Evolutionary conservation across 1,284 basidiomycete genomes (phyloP), one percentile per base, ranked within the genome.

Genomic region (Microbotryomycetes sp.): DNA sequence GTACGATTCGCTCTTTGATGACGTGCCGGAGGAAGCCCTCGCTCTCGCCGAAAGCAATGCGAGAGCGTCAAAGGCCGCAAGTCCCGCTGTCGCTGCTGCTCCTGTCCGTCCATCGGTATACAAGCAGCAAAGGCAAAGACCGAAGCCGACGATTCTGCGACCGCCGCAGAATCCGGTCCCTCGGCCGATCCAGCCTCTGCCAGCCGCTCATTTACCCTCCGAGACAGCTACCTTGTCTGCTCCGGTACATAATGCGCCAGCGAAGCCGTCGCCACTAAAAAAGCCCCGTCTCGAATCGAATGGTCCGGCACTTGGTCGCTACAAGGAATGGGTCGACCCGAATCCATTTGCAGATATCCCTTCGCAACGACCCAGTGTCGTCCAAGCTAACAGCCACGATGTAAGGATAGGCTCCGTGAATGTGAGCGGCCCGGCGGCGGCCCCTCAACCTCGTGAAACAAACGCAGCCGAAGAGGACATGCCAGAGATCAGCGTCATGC

Each of bases 381-480:
- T n/a, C n/a, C n/a, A n/a, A n/a, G 4, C 45, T 11, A 21, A 4
- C 24, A 30, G 49, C 15, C 23, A 11, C 28, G n/a, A 16, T 47
- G 46, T n/a, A 23, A 16, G 52, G 30, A 50, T 31, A 2, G 21
- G 3, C 9, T 47, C 16, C 11, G 5, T 21, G 45, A 30, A 45
- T 5, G 26, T 23, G 11, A 53, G 11, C 9, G 45, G n/a, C 15
- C 30, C 11, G 24, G 5, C 5, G 11, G 5, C 13, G 21, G 53
- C 16, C 5, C 6, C 21, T 28, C 18, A n/a, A 18, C 28, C 45
- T 52, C 31, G 6, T n/a, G n/a, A 48, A 24, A 23, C 23, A 4
- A 35, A 28, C 23, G 50, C 52, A 6, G 58, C 55, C 9, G 62
- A 64, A 15, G 65, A 64, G 27, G 47, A 67, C 31, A 50, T 64